A percentile compares a stretch with the other conserved stretches of the same genome.
These are phyloP conservation scores for Priceomyces fermenticarens DNA, from an alignment of 805 yeast species.

Conservation along the genomic window DNA sequence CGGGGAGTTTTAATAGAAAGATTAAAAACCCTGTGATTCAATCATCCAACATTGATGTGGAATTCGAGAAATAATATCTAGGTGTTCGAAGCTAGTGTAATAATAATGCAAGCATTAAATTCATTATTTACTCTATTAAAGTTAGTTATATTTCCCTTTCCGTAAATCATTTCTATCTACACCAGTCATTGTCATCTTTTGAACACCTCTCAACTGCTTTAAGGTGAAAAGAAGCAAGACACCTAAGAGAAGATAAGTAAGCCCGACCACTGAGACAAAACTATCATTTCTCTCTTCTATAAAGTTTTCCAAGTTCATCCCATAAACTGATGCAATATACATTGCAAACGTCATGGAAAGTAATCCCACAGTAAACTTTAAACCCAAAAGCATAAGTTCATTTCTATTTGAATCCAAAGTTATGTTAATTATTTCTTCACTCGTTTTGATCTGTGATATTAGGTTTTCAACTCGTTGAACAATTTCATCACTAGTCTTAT, in stretches of 20 bases:
- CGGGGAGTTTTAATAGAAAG: slow-evolving; percentile 10
- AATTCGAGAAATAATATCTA: slow-evolving; percentile 19
- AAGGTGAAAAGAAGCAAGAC: slow-evolving; percentile 53
- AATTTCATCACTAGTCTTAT: slow-evolving; percentile 87
- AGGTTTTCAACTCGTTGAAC: slow-evolving; percentile 84
- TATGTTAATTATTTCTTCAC: slow-evolving; percentile 93
- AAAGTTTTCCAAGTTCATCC: slow-evolving; percentile 93
- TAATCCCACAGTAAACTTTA: slow-evolving; percentile 79
- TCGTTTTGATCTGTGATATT: slow-evolving; percentile 79
- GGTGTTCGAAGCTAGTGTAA: neutral
- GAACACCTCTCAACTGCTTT: slow-evolving; percentile 58
- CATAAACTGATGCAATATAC: slow-evolving; percentile 82
- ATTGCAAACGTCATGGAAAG: slow-evolving; percentile 79
- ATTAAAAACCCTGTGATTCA: slow-evolving; percentile 21
- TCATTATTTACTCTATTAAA: neutral
- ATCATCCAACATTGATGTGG: slow-evolving; percentile 24
- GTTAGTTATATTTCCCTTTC: slow-evolving; percentile 1
- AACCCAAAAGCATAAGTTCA: slow-evolving; percentile 83
- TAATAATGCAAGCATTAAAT: neutral
- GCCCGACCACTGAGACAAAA: slow-evolving; percentile 44
- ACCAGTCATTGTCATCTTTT: slow-evolving; percentile 69
- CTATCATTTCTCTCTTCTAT: slow-evolving; percentile 81
- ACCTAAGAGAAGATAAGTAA: slow-evolving; percentile 41
- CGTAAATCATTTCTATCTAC: slow-evolving; percentile 7
- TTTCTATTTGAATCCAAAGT: slow-evolving; percentile 92